Percentiles rank a stretch among this genome's conserved stretches.
These are phyloP conservation scores for Adansonia digitata DNA, from an alignment of 345 rosid species.

Conservation along the genomic window DNA sequence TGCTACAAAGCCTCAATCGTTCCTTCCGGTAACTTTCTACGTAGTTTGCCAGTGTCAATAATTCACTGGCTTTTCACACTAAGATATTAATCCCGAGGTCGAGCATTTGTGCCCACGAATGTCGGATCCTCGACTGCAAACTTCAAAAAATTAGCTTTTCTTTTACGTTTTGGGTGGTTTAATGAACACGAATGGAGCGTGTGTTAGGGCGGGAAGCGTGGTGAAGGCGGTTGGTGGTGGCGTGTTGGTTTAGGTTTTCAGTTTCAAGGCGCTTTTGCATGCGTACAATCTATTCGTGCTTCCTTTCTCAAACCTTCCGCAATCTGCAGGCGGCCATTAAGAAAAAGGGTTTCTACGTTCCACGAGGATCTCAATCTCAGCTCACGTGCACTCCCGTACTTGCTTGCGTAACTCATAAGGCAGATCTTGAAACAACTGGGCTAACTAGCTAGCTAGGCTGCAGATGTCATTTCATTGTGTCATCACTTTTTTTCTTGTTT, in stretches of 20 bases:
- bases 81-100: background rate
- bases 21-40: background rate
- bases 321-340: background rate
- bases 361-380: background rate
- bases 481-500: background rate
- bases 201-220: constrained; percentile 12
- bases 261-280: background rate
- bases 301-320: too few relatives aligned
- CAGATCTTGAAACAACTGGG: background rate
- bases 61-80: background rate
- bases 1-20: background rate
- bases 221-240: constrained; percentile 6
- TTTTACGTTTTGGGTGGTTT: background rate
- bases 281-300: background rate
- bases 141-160: background rate
- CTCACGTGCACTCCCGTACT: background rate
- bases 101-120: constrained; percentile 8
- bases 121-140: constrained; percentile 12
- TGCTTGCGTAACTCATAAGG: background rate
- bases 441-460: too few relatives aligned
- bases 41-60: background rate
- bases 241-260: background rate
- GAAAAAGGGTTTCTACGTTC: background rate
- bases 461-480: too few relatives aligned
- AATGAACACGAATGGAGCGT: background rate